Base-by-base conservation (phyloP, 2,329 filamentous ascomycete genomes). In the Dactylonectria macrodidyma region DNA sequence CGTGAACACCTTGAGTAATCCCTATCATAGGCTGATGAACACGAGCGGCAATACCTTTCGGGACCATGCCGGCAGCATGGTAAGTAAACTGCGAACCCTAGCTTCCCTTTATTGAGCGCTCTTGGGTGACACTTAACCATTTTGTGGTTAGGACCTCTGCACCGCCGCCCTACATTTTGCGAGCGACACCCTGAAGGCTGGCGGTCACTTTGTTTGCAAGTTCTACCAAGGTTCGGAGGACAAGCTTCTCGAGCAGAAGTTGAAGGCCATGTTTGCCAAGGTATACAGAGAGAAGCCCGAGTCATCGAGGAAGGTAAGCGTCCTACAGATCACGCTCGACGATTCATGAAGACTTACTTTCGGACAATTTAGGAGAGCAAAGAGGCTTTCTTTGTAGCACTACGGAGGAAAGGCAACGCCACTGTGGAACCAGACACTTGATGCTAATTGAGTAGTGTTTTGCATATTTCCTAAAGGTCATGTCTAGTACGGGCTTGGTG, bases 21-120 rank as follows among this genome's bases (percentile, higher is more conserved):
- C 95, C 72, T 96, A 97, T 90, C 81, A 84, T 88, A 99, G 96
- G 96, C 92, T 99, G 92, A 97, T 98, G 95, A 99, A 99, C 83
- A 98, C 95, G 76, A 97, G 93, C 83, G 96, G 96, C 64, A 92
- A 94, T 77, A 83, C 83, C 22, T 96, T 97, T 78, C 90, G 91
- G 72, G 96, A 99, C 82, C 96, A 99, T 82, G 92, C 91, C 10
- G 93, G 94, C 34, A 98, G 95, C 83, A 98, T 99, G 94, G 95
- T 98, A 83, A 79, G 91, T 80, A 11, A 12, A 33, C 22, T 54
- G n/a, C 12, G 41, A 10, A 34, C 19, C 33, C 50, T 30, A 36
- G 46, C 30, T 22, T 54, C 16, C 30, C 12, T 33, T 54, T 14
- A 59, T 11, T 9, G 41, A 24, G 51, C 6, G 33, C 41, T 47